These are phyloP conservation scores for Neopestalotiopsis rosae DNA, from an alignment of 2,329 filamentous ascomycete species.

Conservation along the genomic window DNA sequence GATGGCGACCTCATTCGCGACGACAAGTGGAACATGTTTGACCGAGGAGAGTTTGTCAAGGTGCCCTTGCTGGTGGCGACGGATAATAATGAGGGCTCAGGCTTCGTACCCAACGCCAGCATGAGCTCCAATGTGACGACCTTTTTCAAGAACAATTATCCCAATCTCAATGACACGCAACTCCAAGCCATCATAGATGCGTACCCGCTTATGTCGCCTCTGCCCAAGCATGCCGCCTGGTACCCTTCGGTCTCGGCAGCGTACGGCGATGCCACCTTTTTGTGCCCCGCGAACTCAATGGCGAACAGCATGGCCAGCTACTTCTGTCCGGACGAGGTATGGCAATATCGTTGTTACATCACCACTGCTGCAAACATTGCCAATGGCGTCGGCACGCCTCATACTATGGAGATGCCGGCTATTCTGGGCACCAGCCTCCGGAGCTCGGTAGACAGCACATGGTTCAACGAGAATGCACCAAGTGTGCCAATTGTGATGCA, in stretches of 20 bases:
- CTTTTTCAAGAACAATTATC: slow-evolving; percentile 44
- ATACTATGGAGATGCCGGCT: slow-evolving; percentile 67
- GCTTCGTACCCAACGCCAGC: slow-evolving; percentile 52
- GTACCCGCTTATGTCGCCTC: slow-evolving; percentile 43
- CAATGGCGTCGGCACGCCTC: slow-evolving; percentile 63
- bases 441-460: neutral
- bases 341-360: slow-evolving; percentile 73
- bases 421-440: slow-evolving; percentile 58
- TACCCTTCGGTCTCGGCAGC: slow-evolving; percentile 37
- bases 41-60: slow-evolving; percentile 50
- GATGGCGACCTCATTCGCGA: slow-evolving; percentile 55
- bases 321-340: slow-evolving; percentile 48
- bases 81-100: slow-evolving; percentile 66
- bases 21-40: slow-evolving; percentile 50
- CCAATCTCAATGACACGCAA: slow-evolving; percentile 53
- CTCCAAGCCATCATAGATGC: slow-evolving; percentile 50
- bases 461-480: slow-evolving; percentile 12
- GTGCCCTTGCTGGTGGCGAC: slow-evolving; percentile 57
- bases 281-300: slow-evolving; percentile 58
- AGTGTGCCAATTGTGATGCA: slow-evolving; percentile 21
- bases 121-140: slow-evolving; percentile 49
- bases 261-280: slow-evolving; percentile 55
- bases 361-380: slow-evolving; percentile 56
- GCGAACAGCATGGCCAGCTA: slow-evolving; percentile 49
- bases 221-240: slow-evolving; percentile 47